Base-by-base conservation (phyloP, 441 rosid genomes). In the Aleurites moluccanus region DNA sequence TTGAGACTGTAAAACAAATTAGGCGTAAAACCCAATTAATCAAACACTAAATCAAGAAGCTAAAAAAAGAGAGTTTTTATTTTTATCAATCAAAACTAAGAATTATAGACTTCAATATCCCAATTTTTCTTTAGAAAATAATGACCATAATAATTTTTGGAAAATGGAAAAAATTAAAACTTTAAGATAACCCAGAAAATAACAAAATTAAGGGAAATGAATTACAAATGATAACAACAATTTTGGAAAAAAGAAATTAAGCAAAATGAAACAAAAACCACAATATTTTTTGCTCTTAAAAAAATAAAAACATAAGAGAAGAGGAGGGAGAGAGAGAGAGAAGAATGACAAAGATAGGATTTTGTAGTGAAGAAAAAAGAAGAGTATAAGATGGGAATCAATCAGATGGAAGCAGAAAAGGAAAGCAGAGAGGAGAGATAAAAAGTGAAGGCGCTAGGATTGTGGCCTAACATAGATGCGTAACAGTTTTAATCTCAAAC, bases 401-500 rank as follows among this genome's bases (percentile, higher is more conserved):
- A 68, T 75, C 28, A 68, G n/a, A 73, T 30, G 60, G 35, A 50
- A 16, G 28, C 49, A 63, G 28, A n/a, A n/a, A n/a, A n/a, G n/a
- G n/a, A n/a, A n/a, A n/a, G n/a, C n/a, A 27, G 38, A 1, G 33
- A 30, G 62, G 57, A 4, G 44, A 15, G 67, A 13, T 10, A 20
- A 38, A 62, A 18, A 30, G 9, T 1, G 64, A 15, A 28, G 56
- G 73, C 69, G 77, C 80, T 59, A 56, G 73, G 75, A 67, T 76
- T 74, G 82, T 69, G 77, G 80, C 80, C 79, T 55, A 77, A 71
- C 69, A 75, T 68, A 63, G 80, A 28, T 49, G 52, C 75, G 62
- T 7, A 71, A 73, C 78, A 65, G 73, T 77, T 79, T 75, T 70
- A 72, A 69, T 66, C 50, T 30, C 70, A 73, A 64, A 42, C 66